A percentile compares a stretch with the other conserved stretches of the same genome.
Evolutionary conservation across 75 land plant genomes (phyloP).

Genomic region (Sequoia sempervirens): DNA sequence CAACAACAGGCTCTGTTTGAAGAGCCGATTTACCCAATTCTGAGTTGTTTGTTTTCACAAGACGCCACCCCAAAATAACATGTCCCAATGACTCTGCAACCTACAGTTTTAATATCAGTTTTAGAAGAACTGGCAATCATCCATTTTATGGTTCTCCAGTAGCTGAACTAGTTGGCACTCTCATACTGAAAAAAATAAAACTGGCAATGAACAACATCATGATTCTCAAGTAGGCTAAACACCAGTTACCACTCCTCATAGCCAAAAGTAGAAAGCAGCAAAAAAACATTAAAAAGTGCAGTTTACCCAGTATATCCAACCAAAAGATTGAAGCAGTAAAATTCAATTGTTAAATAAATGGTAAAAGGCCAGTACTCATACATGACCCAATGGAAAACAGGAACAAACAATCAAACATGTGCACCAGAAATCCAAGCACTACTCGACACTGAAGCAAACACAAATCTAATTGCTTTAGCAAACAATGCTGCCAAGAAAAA

Average conservation of each 20-base stretch:
- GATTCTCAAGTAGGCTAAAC: neutral
- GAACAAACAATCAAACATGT: neutral
- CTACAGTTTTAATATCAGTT: conserved; percentile 21
- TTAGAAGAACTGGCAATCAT: neutral
- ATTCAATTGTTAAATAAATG: neutral
- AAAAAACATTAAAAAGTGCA: neutral
- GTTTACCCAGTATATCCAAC: neutral
- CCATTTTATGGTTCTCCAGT: neutral
- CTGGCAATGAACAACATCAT: neutral
- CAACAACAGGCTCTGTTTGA: conserved; percentile 91
- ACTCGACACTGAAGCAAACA: neutral
- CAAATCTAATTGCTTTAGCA: neutral
- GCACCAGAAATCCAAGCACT: neutral
- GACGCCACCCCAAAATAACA: conserved; percentile 88
- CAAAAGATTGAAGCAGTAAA: neutral
- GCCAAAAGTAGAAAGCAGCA: neutral
- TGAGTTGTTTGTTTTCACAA: conserved; percentile 77
- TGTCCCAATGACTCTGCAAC: conserved; percentile 97
- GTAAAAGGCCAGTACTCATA: neutral
- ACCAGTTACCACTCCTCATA: neutral
- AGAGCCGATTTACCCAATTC: conserved; percentile 87
- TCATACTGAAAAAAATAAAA: neutral
- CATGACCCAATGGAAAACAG: neutral
- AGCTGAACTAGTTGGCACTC: neutral
- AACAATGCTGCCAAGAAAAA: neutral